Evolutionary conservation across 2,329 filamentous ascomycete species (phyloP).

Genomic region (Amauroascus niger): DNA sequence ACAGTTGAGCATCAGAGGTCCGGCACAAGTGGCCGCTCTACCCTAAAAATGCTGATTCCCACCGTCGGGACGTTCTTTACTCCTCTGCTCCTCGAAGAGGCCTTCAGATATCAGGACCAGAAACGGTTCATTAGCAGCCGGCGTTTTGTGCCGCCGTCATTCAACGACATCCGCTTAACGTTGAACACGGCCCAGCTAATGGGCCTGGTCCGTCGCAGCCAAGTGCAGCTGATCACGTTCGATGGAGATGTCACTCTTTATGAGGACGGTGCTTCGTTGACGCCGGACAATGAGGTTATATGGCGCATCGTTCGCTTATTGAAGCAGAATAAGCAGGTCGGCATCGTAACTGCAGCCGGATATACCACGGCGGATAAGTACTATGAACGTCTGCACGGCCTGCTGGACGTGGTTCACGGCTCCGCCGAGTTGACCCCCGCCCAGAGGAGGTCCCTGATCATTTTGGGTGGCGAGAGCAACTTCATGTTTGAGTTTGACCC

Average conservation of each 20-base stretch:
- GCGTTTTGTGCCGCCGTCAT: conserved; percentile 88
- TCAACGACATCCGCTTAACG: conserved; percentile 89
- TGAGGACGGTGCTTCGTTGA: conserved; percentile 73
- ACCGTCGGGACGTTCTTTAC: conserved; percentile 93
- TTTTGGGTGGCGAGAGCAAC: conserved; percentile 94
- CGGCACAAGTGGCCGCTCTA: conserved; percentile 62
- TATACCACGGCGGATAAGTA: conserved; percentile 84
- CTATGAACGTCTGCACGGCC: conserved; percentile 73
- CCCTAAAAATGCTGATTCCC: conserved; percentile 84
- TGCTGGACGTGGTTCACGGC: conserved; percentile 67
- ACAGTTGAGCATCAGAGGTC: conserved; percentile 61
- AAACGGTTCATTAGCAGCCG: conserved; percentile 79
- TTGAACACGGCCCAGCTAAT: conserved; percentile 93
- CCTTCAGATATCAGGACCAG: conserved; percentile 82
- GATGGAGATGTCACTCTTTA: conserved; percentile 97
- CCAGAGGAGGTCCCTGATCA: conserved; percentile 69
- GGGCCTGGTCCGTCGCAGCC: conserved; percentile 66
- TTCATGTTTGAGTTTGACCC: conserved; percentile 78
- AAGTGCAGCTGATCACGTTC: conserved; percentile 81
- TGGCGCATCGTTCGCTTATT: conserved; percentile 59
- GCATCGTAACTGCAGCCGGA: conserved; percentile 92
- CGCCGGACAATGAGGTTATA: conserved; percentile 67
- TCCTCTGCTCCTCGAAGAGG: conserved; percentile 70
- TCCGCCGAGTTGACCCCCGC: conserved; percentile 50
- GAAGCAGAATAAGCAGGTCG: conserved; percentile 67